These are phyloP conservation scores for Saprolegnia parasitica DNA, from an alignment of 352 stramenopile species.

Conservation along the genomic window DNA sequence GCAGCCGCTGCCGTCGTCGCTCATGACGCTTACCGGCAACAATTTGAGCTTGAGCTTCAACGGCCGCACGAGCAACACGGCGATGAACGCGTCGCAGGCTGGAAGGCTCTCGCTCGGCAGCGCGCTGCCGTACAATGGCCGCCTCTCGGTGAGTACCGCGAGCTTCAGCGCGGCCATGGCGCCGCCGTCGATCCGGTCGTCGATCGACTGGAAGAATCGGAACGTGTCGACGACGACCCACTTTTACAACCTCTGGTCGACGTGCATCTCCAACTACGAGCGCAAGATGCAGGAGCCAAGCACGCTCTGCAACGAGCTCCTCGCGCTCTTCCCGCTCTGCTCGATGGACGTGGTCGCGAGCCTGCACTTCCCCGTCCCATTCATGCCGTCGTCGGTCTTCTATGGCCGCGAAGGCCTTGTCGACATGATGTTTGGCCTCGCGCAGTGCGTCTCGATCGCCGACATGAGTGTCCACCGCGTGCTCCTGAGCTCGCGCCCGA, in stretches of 20 bases:
- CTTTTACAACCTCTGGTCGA: conserved; percentile 78
- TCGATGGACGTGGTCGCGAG: conserved; percentile 72
- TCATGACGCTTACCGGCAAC: conserved; percentile 12
- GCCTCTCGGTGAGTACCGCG: conserved; percentile 25
- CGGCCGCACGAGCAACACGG: conserved; percentile 6
- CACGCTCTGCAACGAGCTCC: conserved; percentile 34
- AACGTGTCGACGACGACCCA: conserved; percentile 79
- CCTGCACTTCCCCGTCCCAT: conserved; percentile 75
- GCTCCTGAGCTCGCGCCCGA: conserved; percentile 74
- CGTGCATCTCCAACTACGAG: conserved; percentile 29
- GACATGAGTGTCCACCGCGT: conserved; percentile 66
- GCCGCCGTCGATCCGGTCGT: conserved; percentile 68
- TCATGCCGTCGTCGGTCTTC: conserved; percentile 67
- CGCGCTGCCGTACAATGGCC: conserved; percentile 10
- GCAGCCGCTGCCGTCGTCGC: conserved; percentile 6
- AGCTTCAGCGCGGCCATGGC: conserved; percentile 35
- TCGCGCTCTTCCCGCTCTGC: conserved; percentile 76
- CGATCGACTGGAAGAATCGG: conserved; percentile 74
- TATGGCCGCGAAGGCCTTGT: conserved; percentile 78
- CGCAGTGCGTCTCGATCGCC: conserved; percentile 67
- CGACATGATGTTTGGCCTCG: conserved; percentile 68
- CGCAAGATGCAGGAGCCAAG: conserved; percentile 20
- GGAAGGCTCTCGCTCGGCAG: conserved; percentile 22
- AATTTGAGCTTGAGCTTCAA: conserved; percentile 29
- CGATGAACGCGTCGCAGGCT: not conserved